A percentile compares a stretch with the other conserved stretches of the same genome.
Conservation (phyloP, 129 eudicot genomes). For the Centella asiatica region DNA sequence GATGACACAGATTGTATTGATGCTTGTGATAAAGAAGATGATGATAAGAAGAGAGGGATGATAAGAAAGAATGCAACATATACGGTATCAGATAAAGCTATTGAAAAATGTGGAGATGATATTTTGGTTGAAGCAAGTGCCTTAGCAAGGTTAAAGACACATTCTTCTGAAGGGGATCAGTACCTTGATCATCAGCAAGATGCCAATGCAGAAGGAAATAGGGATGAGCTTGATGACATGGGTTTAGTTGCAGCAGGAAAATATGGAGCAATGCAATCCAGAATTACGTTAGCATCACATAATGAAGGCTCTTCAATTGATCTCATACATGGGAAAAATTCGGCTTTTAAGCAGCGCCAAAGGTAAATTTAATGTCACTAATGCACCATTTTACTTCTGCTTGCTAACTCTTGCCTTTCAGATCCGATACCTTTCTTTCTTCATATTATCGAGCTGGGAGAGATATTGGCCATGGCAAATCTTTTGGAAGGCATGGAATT, state of each 20-base stretch:
- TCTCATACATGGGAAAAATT: conserved; percentile 11
- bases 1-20: conserved; percentile 31
- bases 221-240: conserved; percentile 9
- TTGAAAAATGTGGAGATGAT: conserved; percentile 14
- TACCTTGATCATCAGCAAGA: conserved; percentile 12
- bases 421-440: conserved; percentile 21
- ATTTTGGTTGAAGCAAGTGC: conserved; percentile 1
- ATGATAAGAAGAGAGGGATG: conserved; percentile 1
- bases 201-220: conserved; percentile 17
- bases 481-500: conserved; percentile 20
- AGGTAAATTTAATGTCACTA: conserved; percentile 23
- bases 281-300: conserved; percentile 19
- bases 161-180: conserved; percentile 3
- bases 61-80: conserved; percentile 16
- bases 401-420: conserved; percentile 17
- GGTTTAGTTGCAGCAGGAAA: conserved; percentile 17
- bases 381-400: conserved; percentile 2
- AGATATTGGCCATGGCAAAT: conserved; percentile 23
- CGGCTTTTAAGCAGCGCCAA: conserved; percentile 15
- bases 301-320: conserved; percentile 23
- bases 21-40: conserved; percentile 26
- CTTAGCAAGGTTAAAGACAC: not conserved
- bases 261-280: conserved; percentile 13
- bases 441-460: conserved; percentile 31
- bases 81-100: conserved; percentile 18